Evolutionary conservation across 768 basidiomycete species (phyloP), one percentile per base, ranked within the genome.

Genomic region (Hemileccinum rubropunctum): DNA sequence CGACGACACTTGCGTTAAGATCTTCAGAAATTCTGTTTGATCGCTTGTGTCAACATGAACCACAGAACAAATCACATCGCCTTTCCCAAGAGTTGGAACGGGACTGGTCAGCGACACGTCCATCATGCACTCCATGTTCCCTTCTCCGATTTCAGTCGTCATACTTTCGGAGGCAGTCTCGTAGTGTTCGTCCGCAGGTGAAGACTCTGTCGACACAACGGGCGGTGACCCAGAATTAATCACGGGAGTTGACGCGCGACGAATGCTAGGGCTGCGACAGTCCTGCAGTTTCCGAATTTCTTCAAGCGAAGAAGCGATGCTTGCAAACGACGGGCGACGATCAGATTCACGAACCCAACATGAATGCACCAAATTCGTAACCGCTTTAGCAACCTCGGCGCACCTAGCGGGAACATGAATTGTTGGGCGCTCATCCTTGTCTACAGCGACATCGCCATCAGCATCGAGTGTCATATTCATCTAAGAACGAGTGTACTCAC

Each of bases 311-410:
- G 60, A 53, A 2, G 77, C 76, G 23, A 86, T 69, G 23, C 68
- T 58, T 15, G 71, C 62, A 58, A 89, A 90, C 0, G 73, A 51
- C 4, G 82, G 80, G 0, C 88, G 76, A n/a, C 58, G 51, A 7
- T 60, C 56, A 1, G 84, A 79, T 44, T 80, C 72, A 2, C 67
- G 70, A 39, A 74, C 65, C 87, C 88, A 91, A 55, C 82, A 84
- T 4, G 58, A 36, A 11, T 68, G 65, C 20, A 91, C 67, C 41
- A 86, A 68, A 57, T 71, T 69, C 36, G 75, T 64, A 1, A 62
- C 62, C 2, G 71, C 60, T 9, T 62, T 61, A 40, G 68, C 61
- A 7, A 70, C 58, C 3, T 65, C 65, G 41, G 64, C 60, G 53
- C 73, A 57, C 45, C 62, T 58, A 38, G 73, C 59, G 39, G 59